A percentile compares a stretch with the other conserved stretches of the same genome.
Conservation (phyloP, 345 rosid species). For the Punica granatum region DNA sequence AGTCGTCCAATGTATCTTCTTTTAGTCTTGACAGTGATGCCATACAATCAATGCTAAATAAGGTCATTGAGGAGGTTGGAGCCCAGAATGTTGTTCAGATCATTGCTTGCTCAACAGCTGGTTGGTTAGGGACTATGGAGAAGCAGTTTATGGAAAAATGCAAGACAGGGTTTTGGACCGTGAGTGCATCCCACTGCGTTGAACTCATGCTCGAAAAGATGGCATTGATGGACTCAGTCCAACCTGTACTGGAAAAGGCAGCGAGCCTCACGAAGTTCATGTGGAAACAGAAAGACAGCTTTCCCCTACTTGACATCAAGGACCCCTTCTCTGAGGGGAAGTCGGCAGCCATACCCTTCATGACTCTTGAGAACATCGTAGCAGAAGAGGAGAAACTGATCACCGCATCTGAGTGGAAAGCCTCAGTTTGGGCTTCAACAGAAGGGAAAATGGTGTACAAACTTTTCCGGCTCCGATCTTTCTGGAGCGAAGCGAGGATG, state of each 20-base stretch:
- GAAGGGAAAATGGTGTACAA: slow-evolving; percentile 22
- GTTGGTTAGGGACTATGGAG: slow-evolving; percentile 45
- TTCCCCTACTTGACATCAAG: not conserved
- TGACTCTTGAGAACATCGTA: slow-evolving; percentile 29
- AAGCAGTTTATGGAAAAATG: slow-evolving; percentile 24
- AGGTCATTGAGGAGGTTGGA: slow-evolving; percentile 42
- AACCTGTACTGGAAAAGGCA: slow-evolving; percentile 26
- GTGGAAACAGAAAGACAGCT: slow-evolving; percentile 21
- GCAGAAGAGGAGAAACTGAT: slow-evolving; percentile 36
- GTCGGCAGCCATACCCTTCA: slow-evolving; percentile 13
- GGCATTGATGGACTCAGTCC: slow-evolving; percentile 16
- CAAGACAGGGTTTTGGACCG: slow-evolving; percentile 43
- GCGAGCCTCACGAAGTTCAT: slow-evolving; percentile 28
- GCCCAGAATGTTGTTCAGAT: slow-evolving; percentile 44
- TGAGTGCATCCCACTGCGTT: slow-evolving; percentile 49
- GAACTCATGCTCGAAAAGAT: slow-evolving; percentile 46
- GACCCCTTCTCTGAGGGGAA: not conserved
- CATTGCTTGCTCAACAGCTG: slow-evolving; percentile 32
- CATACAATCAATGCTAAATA: slow-evolving; percentile 29
- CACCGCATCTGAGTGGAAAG: slow-evolving; percentile 31
- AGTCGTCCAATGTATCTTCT: slow-evolving; percentile 34
- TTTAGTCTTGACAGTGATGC: slow-evolving; percentile 14
- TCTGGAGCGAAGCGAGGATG: slow-evolving; percentile 41
- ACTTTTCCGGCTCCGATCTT: slow-evolving; percentile 27
- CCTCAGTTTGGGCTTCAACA: slow-evolving; percentile 20